Conservation (phyloP, 1,139 yeast species). For the Eremothecium cymbalariae region DNA sequence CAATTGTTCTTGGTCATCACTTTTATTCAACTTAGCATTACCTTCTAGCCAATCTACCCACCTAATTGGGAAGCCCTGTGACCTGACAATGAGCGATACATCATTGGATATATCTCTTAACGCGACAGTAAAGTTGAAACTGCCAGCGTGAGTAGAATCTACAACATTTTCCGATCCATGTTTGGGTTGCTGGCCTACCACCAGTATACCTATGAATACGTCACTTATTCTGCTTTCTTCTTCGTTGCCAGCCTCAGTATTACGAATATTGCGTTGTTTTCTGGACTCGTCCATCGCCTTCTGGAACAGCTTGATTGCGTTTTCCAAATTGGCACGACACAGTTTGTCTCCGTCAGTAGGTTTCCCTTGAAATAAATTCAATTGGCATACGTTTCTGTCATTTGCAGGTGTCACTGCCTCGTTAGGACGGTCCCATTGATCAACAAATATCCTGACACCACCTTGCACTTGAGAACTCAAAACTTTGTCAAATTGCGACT, state of each 20-base stretch:
- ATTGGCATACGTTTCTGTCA: conserved; percentile 37
- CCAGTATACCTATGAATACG: conserved; percentile 73
- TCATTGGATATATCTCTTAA: conserved; percentile 73
- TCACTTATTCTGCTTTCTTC: conserved; percentile 44
- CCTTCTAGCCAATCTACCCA: conserved; percentile 86
- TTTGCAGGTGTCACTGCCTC: conserved; percentile 26
- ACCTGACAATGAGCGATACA: conserved; percentile 61
- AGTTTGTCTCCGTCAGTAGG: conserved; percentile 81
- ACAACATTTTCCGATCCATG: conserved; percentile 32
- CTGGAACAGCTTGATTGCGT: conserved; percentile 46
- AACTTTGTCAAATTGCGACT: conserved; percentile 68
- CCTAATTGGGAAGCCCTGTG: conserved; percentile 82
- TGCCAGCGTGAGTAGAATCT: conserved; percentile 36
- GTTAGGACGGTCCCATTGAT: conserved; percentile 34
- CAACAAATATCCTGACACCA: conserved; percentile 55
- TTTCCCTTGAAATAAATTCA: conserved; percentile 72
- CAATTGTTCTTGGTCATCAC: conserved; percentile 24
- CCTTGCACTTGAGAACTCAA: conserved; percentile 84
- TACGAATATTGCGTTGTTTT: conserved; percentile 23
- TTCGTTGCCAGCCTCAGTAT: conserved; percentile 13
- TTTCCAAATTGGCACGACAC: conserved; percentile 78
- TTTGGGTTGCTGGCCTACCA: conserved; percentile 35
- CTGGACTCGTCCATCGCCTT: conserved; percentile 31
- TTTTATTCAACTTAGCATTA: conserved; percentile 27
- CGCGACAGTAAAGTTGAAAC: conserved; percentile 61